phyloP scores from a whole-genome alignment of 75 land plant genomes.

The Ceratopteris richardii region DNA sequence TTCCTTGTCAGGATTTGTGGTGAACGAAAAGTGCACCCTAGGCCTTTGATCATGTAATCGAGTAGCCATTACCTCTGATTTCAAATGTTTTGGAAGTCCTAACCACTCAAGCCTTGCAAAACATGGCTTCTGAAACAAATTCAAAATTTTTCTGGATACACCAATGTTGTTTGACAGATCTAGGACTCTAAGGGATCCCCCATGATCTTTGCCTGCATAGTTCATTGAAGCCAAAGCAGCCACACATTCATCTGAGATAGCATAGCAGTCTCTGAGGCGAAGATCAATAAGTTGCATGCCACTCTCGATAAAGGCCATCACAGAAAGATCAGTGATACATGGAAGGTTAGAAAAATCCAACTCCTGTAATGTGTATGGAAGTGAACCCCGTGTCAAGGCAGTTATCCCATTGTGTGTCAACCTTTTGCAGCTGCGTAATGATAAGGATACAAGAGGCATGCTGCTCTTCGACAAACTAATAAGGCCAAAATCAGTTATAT shows the following conservation, averaged over 20 bases:
- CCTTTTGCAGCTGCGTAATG: slow-evolving; percentile 56
- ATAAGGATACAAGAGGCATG: slow-evolving; percentile 29
- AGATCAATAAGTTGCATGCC: slow-evolving; percentile 33
- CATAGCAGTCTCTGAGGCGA: slow-evolving; percentile 46
- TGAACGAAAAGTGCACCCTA: too few relatives aligned
- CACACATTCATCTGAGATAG: slow-evolving; percentile 43
- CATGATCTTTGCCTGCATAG: slow-evolving; percentile 2
- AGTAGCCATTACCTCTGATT: background rate
- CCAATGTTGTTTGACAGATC: slow-evolving; percentile 53
- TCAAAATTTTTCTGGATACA: slow-evolving; percentile 20
- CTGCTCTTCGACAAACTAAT: slow-evolving; percentile 27
- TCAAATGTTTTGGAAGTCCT: slow-evolving; percentile 33
- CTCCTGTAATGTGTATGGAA: slow-evolving; percentile 25
- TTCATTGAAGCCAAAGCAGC: slow-evolving; percentile 27
- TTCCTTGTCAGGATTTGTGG: too few relatives aligned
- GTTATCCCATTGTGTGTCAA: slow-evolving; percentile 51
- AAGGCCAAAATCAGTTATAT: slow-evolving; percentile 51
- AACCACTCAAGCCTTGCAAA: slow-evolving; percentile 57
- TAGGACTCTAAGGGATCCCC: slow-evolving; percentile 37
- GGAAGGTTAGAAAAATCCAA: slow-evolving; percentile 57
- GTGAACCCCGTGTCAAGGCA: slow-evolving; percentile 24
- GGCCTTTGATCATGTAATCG: too few relatives aligned
- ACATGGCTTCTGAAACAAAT: slow-evolving; percentile 32
- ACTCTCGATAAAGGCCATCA: slow-evolving; percentile 23
- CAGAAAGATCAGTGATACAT: slow-evolving; percentile 38